phyloP scores from a whole-genome alignment of 495 filamentous ascomycete genomes.

The Neurospora sp. region DNA sequence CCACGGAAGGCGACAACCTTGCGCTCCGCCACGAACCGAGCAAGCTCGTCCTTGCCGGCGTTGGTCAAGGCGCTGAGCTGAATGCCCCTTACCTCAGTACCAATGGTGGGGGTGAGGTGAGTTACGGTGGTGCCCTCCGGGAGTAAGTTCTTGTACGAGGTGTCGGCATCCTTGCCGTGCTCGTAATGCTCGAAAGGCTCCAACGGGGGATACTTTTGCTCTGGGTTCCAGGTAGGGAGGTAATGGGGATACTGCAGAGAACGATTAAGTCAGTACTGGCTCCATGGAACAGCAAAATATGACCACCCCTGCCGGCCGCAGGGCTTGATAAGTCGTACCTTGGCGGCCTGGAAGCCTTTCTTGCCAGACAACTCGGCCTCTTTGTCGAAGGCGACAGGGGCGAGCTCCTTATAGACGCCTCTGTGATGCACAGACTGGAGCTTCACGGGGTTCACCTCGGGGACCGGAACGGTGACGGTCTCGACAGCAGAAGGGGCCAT shows the following conservation, averaged over 20 bases:
- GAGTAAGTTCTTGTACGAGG: slow-evolving; percentile 57
- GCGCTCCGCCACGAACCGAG: slow-evolving; percentile 64
- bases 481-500: slow-evolving; percentile 27
- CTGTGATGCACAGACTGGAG: slow-evolving; percentile 31
- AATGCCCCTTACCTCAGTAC: slow-evolving; percentile 65
- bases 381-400: slow-evolving; percentile 40
- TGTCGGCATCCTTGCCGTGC: slow-evolving; percentile 63
- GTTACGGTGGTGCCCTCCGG: slow-evolving; percentile 35
- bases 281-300: not conserved
- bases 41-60: slow-evolving; percentile 71
- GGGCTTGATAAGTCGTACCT: slow-evolving; percentile 16
- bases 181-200: slow-evolving; percentile 62
- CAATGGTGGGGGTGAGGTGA: slow-evolving; percentile 64
- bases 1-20: slow-evolving; percentile 75
- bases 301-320: not conserved
- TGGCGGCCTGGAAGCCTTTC: slow-evolving; percentile 34
- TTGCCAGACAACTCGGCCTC: slow-evolving; percentile 36
- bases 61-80: slow-evolving; percentile 59
- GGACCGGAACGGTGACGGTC: slow-evolving; percentile 20
- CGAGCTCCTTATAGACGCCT: slow-evolving; percentile 55
- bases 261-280: slow-evolving; percentile 26
- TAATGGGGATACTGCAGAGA: slow-evolving; percentile 57
- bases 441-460: slow-evolving; percentile 19
- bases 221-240: slow-evolving; percentile 60
- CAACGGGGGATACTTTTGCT: slow-evolving; percentile 53